phyloP scores from a whole-genome alignment of 2,329 filamentous ascomycete species.

The Endothia cerciana region DNA sequence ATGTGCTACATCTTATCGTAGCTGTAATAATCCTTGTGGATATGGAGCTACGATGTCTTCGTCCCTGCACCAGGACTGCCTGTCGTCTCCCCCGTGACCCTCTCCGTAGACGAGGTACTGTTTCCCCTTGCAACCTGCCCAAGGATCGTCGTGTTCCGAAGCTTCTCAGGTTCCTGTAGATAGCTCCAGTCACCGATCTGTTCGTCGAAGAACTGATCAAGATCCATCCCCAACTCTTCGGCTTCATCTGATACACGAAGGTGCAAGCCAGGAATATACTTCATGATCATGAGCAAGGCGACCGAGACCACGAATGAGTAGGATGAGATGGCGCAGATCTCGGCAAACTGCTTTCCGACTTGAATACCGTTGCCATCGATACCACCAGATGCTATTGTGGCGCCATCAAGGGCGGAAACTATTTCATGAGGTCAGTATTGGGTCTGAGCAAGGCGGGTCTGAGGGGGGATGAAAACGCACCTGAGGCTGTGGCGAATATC shows the following conservation, averaged over 20 bases:
- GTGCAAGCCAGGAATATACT: constrained; percentile 61
- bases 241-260: constrained; percentile 58
- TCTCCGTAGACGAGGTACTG: constrained; percentile 17
- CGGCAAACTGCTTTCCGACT: constrained; percentile 60
- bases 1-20: too few species aligned
- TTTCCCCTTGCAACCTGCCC: constrained; percentile 4
- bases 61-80: not conserved
- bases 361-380: constrained; percentile 58
- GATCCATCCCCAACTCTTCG: constrained; percentile 57
- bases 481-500: constrained; percentile 53
- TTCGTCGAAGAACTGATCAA: constrained; percentile 51
- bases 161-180: constrained; percentile 30
- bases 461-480: constrained; percentile 28
- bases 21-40: not conserved
- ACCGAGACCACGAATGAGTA: constrained; percentile 60
- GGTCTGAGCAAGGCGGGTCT: too few species aligned
- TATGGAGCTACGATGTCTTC: not conserved
- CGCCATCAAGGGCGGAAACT: constrained; percentile 57
- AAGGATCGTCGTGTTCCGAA: constrained; percentile 17
- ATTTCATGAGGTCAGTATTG: constrained; percentile 26
- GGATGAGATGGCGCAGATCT: constrained; percentile 56
- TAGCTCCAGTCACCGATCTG: constrained; percentile 43
- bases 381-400: constrained; percentile 45
- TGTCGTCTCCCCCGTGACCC: constrained; percentile 13
- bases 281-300: constrained; percentile 57